Evolutionary conservation across 176 grass and related monocot species (phyloP).

Genomic region (Zea mays): DNA sequence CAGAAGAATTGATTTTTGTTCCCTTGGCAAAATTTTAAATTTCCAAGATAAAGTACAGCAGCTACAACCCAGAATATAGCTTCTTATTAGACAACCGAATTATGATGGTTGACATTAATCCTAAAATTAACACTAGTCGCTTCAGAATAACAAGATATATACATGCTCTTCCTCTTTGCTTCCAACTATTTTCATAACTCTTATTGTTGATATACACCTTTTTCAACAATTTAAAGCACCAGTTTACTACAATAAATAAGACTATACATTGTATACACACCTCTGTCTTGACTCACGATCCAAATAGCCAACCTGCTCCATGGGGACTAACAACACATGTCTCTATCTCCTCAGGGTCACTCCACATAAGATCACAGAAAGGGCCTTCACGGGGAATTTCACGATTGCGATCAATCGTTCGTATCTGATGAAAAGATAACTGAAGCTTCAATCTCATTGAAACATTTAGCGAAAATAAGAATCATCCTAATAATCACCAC

Average conservation of each 20-base stretch:
- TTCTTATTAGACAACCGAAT: constrained; percentile 57
- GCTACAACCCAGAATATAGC: constrained; percentile 95
- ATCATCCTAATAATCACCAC: not conserved
- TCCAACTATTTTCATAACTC: constrained; percentile 98
- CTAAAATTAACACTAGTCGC: constrained; percentile 29
- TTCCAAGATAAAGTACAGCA: constrained; percentile 95
- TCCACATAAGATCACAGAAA: constrained; percentile 99
- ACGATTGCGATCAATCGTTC: constrained; percentile 93
- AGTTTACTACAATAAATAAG: too few species aligned
- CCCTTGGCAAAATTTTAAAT: constrained; percentile 96
- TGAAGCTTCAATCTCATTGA: constrained; percentile 11
- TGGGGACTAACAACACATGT: constrained; percentile 95
- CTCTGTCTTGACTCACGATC: constrained; percentile 91
- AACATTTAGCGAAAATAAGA: constrained; percentile 3
- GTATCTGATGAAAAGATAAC: constrained; percentile 57
- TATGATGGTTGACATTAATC: constrained; percentile 14
- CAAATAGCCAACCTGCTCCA: constrained; percentile 97
- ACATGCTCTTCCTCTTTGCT: constrained; percentile 93
- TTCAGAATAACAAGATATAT: constrained; percentile 24
- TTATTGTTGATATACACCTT: constrained; percentile 52
- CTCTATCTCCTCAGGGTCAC: constrained; percentile 97
- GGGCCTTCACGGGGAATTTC: constrained; percentile 97
- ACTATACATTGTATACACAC: constrained; percentile 50
- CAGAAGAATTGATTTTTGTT: constrained; percentile 86
- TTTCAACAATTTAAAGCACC: too few species aligned